These are phyloP conservation scores for Boletus sp. DNA, from an alignment of 768 basidiomycete species.

Conservation along the genomic window DNA sequence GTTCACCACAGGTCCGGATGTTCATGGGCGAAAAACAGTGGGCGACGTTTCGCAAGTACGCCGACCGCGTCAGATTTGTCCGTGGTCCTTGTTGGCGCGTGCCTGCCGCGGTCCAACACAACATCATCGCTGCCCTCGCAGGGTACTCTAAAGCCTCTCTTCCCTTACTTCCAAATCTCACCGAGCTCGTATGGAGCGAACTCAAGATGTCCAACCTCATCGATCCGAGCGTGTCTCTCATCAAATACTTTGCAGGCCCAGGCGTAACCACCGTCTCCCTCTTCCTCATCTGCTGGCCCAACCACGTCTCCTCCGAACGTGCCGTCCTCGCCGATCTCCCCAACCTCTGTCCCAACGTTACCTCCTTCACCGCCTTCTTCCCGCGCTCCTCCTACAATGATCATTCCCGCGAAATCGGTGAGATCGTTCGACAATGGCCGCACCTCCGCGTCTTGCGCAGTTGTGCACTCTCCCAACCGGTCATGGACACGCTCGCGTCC, in stretches of 20 bases:
- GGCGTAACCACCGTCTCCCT: constrained; percentile 18
- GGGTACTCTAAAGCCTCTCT: constrained; percentile 9
- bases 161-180: constrained; percentile 27
- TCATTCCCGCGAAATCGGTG: constrained; percentile 25
- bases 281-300: constrained; percentile 24
- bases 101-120: constrained; percentile 12
- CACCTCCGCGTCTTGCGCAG: constrained; percentile 14
- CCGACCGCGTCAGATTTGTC: constrained; percentile 21
- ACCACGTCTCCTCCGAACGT: constrained; percentile 18
- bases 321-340: constrained; percentile 21
- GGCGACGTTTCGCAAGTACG: constrained; percentile 24
- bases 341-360: constrained; percentile 23
- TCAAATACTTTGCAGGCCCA: constrained; percentile 25
- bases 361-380: constrained; percentile 24
- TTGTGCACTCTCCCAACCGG: constrained; percentile 20
- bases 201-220: constrained; percentile 22
- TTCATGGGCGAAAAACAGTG: constrained; percentile 29
- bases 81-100: constrained; percentile 24
- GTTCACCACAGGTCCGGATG: constrained; percentile 14
- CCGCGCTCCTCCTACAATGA: constrained; percentile 28
- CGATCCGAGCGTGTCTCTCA: constrained; percentile 23
- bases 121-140: constrained; percentile 16
- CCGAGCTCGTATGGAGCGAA: constrained; percentile 23
- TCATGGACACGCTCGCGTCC: constrained; percentile 19
- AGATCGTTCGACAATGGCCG: constrained; percentile 21